A percentile compares a stretch with the other conserved stretches of the same genome.
These are phyloP conservation scores for Pyrus pyrifolia DNA, from an alignment of 306 rosid species.

Conservation along the genomic window DNA sequence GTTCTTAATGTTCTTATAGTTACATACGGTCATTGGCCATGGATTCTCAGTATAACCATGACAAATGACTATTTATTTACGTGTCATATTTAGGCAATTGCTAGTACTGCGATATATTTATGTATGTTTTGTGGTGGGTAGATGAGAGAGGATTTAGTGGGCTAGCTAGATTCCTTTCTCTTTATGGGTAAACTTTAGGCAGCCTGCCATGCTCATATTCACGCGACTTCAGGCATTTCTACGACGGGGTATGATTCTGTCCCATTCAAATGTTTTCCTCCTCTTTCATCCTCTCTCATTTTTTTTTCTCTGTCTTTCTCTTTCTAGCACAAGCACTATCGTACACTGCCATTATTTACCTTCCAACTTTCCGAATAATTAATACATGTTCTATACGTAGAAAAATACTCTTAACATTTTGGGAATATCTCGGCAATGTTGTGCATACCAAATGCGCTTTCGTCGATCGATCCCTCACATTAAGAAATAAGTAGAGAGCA, in stretches of 20 bases:
- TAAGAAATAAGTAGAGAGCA: background rate
- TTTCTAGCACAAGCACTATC: background rate
- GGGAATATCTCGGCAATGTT: background rate
- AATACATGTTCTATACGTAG: background rate
- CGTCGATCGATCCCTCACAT: background rate
- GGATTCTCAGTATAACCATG: slow-evolving; percentile 6
- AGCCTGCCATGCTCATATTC: slow-evolving; percentile 39
- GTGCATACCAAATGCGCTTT: background rate
- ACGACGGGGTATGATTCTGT: too few relatives aligned
- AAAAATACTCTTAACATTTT: background rate
- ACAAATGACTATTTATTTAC: slow-evolving; percentile 14
- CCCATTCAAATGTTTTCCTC: too few relatives aligned
- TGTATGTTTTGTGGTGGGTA: slow-evolving; percentile 21
- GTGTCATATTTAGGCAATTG: slow-evolving; percentile 1
- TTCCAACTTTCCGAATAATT: background rate
- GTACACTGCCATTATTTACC: background rate
- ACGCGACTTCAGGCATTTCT: slow-evolving; percentile 21
- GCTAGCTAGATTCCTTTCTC: slow-evolving; percentile 30
- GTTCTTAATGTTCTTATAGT: background rate
- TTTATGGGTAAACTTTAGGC: slow-evolving; percentile 30
- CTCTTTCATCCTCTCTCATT: too few relatives aligned
- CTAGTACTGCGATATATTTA: background rate
- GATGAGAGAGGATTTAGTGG: slow-evolving; percentile 30
- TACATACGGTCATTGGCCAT: background rate
- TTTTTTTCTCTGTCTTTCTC: too few relatives aligned